These are phyloP conservation scores for Postia placenta DNA, from an alignment of 768 basidiomycete genomes.

Conservation along the genomic window DNA sequence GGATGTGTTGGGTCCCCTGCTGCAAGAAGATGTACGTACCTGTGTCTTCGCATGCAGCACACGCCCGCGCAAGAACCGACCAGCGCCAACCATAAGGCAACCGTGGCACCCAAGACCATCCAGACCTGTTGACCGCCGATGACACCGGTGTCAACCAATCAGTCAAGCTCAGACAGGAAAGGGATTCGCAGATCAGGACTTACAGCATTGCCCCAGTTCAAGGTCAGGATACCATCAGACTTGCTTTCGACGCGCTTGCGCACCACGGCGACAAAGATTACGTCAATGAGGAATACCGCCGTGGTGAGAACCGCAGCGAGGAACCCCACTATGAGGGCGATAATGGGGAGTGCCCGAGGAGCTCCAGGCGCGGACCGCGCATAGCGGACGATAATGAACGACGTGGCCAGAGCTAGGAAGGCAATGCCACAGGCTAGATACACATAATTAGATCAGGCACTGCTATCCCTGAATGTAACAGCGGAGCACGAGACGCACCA, in stretches of 20 bases:
- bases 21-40: slow-evolving; percentile 10
- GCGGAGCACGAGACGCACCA: slow-evolving; percentile 27
- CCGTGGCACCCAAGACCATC: slow-evolving; percentile 46
- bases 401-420: slow-evolving; percentile 43
- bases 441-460: slow-evolving; percentile 3
- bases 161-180: neutral
- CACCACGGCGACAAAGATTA: slow-evolving; percentile 41
- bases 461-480: neutral
- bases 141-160: slow-evolving; percentile 1
- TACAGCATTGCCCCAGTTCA: slow-evolving; percentile 48
- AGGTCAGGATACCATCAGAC: slow-evolving; percentile 32
- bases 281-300: slow-evolving; percentile 47
- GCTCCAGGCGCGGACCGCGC: slow-evolving; percentile 29
- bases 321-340: slow-evolving; percentile 31
- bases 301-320: slow-evolving; percentile 41
- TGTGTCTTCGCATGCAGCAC: slow-evolving; percentile 20
- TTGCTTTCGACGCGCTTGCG: slow-evolving; percentile 36
- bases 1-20: no score
- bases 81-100: slow-evolving; percentile 43
- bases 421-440: slow-evolving; percentile 40
- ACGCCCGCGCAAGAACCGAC: slow-evolving; percentile 28
- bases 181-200: slow-evolving; percentile 11
- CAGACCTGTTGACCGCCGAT: slow-evolving; percentile 34
- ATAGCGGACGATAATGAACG: slow-evolving; percentile 41
- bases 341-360: slow-evolving; percentile 32